Conservation (phyloP, 345 rosid genomes). For the Conringia planisiliqua region DNA sequence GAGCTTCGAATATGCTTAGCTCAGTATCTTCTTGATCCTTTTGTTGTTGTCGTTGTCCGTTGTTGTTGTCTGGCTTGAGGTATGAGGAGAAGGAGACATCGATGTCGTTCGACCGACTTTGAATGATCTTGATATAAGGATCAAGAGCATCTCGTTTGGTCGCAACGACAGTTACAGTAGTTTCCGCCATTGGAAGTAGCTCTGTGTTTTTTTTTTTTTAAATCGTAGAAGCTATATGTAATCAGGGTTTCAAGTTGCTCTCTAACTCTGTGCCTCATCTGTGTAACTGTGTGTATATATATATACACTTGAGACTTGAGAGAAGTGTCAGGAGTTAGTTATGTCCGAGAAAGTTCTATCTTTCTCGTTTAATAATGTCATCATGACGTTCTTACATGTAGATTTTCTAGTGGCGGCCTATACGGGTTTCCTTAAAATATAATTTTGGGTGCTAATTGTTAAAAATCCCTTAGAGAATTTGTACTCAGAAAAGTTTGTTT, state of each 20-base stretch:
- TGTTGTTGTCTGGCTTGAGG: constrained; percentile 28
- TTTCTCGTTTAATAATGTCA: constrained; percentile 23
- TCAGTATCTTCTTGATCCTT: constrained; percentile 49
- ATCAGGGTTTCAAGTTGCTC: not conserved
- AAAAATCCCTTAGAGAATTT: not conserved
- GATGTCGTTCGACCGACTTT: constrained; percentile 19
- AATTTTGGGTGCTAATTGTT: not conserved
- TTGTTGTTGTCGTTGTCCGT: not conserved
- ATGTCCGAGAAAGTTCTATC: constrained; percentile 25
- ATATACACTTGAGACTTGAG: constrained; percentile 12
- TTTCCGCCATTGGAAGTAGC: constrained; percentile 23
- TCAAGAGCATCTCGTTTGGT: constrained; percentile 21
- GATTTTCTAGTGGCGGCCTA: not conserved
- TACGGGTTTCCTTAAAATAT: not conserved
- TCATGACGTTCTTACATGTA: constrained; percentile 19
- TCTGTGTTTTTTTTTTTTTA: not conserved
- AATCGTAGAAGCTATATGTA: not conserved
- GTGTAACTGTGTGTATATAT: not conserved
- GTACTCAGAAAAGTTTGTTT: not conserved
- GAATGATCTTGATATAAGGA: constrained; percentile 33
- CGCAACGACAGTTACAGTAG: constrained; percentile 26
- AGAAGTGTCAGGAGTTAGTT: constrained; percentile 23
- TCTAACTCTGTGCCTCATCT: not conserved
- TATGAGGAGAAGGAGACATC: constrained; percentile 40
- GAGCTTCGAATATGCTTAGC: constrained; percentile 70